Evolutionary conservation across 441 rosid species (phyloP).

Genomic region (Erodium chrysanthum): DNA sequence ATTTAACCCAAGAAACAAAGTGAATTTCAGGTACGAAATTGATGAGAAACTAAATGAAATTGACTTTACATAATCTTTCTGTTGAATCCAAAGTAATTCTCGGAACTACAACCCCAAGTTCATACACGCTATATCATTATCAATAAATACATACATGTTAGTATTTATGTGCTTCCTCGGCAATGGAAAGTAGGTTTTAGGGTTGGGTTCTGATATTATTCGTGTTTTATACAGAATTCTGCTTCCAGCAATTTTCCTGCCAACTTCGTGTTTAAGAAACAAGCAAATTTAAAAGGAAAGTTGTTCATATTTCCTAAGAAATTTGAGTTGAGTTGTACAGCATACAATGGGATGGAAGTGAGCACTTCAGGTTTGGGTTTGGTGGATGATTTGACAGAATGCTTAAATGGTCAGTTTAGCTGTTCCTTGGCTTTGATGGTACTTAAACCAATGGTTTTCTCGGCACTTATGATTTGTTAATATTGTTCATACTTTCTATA

Average conservation of each 20-base stretch:
- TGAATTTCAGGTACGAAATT: no score
- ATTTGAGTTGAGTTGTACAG: conserved; percentile 33
- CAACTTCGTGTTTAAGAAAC: conserved; percentile 25
- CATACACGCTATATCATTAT: no score
- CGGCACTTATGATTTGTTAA: not conserved
- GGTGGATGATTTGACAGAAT: conserved; percentile 21
- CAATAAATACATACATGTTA: no score
- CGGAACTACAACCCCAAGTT: no score
- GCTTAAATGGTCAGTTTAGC: conserved; percentile 33
- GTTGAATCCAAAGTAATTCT: no score
- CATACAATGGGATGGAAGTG: conserved; percentile 35
- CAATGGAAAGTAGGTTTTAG: no score
- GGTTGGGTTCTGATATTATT: not conserved
- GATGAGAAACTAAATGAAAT: no score
- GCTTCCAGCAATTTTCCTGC: conserved; percentile 16
- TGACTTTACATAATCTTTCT: no score
- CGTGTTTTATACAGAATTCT: conserved; percentile 27
- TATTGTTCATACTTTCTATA: not conserved
- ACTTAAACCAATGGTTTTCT: not conserved
- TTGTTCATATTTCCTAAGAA: conserved; percentile 18
- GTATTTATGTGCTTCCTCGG: no score
- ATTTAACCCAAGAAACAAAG: no score
- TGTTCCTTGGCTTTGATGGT: not conserved
- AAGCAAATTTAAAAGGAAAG: conserved; percentile 23
- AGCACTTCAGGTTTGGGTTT: conserved; percentile 27